These are phyloP conservation scores for Clitocybe nebularis DNA, from an alignment of 1,284 basidiomycete genomes.

Conservation along the genomic window DNA sequence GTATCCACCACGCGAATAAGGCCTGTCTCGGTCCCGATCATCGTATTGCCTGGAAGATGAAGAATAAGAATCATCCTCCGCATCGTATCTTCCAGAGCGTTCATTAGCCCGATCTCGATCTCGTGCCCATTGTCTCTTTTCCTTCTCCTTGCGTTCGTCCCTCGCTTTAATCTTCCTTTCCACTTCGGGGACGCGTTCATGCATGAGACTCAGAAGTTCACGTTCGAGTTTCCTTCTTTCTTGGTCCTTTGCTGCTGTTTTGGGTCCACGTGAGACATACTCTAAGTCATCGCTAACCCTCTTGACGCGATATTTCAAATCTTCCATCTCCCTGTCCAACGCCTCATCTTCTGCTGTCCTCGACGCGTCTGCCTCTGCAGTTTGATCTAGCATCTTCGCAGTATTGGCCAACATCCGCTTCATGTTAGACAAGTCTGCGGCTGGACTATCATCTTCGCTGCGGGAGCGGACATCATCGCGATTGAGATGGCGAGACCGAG, in stretches of 20 bases:
- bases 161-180: conserved; percentile 83
- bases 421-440: conserved; percentile 80
- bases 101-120: conserved; percentile 88
- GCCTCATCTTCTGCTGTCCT: conserved; percentile 81
- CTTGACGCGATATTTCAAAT: conserved; percentile 83
- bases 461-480: conserved; percentile 78
- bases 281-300: conserved; percentile 93
- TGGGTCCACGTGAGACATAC: conserved; percentile 79
- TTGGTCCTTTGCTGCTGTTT: conserved; percentile 75
- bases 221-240: conserved; percentile 87
- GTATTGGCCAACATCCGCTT: conserved; percentile 85
- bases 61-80: conserved; percentile 20
- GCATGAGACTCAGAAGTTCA: conserved; percentile 83
- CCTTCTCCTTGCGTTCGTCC: conserved; percentile 72
- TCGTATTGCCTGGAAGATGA: conserved; percentile 26
- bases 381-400: conserved; percentile 78
- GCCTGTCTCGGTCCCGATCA: conserved; percentile 31
- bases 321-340: conserved; percentile 86
- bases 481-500: conserved; percentile 86
- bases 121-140: conserved; percentile 75
- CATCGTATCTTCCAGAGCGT: conserved; percentile 61
- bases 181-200: conserved; percentile 89
- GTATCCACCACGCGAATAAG: conserved; percentile 26
- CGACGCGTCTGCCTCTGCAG: conserved; percentile 55
- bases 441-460: conserved; percentile 66